These are phyloP conservation scores for Emmonsia crescens DNA, from an alignment of 2,329 filamentous ascomycete species.

Conservation along the genomic window DNA sequence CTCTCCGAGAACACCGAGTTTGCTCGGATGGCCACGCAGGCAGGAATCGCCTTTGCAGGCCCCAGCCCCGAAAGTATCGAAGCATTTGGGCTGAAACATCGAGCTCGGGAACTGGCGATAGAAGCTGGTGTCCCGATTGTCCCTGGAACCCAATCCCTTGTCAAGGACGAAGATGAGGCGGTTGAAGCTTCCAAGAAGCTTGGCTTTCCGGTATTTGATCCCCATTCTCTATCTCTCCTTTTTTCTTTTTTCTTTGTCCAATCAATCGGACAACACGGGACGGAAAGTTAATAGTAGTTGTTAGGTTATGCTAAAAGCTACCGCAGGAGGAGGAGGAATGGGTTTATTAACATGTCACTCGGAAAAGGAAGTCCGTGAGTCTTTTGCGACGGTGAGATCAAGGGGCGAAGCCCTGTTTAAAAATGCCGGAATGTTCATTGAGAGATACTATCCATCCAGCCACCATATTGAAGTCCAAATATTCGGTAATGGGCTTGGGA, in stretches of 20 bases:
- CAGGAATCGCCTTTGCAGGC: conserved; percentile 50
- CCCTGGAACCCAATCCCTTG: conserved; percentile 42
- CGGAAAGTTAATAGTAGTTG: background rate
- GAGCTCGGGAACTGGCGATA: conserved; percentile 43
- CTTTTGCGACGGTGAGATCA: conserved; percentile 61
- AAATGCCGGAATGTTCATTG: conserved; percentile 72
- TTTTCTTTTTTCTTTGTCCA: background rate
- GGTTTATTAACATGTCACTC: conserved; percentile 66
- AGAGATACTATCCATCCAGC: conserved; percentile 68
- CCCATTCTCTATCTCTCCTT: background rate
- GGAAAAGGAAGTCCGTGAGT: conserved; percentile 57
- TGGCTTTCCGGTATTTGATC: conserved; percentile 36
- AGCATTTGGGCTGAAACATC: conserved; percentile 49
- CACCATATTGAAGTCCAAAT: conserved; percentile 86
- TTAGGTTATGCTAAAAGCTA: conserved; percentile 65
- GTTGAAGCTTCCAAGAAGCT: conserved; percentile 34
- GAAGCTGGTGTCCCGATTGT: conserved; percentile 45
- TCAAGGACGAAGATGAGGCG: conserved; percentile 39
- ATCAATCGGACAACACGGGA: background rate
- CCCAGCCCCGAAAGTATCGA: conserved; percentile 45
- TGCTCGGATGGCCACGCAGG: conserved; percentile 41
- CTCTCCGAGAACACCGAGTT: conserved; percentile 54
- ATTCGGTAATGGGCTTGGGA: conserved; percentile 70
- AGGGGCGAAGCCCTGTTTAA: conserved; percentile 72
- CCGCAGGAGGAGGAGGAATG: conserved; percentile 72